phyloP scores from a whole-genome alignment of 345 rosid species.

The Populus euphratica region DNA sequence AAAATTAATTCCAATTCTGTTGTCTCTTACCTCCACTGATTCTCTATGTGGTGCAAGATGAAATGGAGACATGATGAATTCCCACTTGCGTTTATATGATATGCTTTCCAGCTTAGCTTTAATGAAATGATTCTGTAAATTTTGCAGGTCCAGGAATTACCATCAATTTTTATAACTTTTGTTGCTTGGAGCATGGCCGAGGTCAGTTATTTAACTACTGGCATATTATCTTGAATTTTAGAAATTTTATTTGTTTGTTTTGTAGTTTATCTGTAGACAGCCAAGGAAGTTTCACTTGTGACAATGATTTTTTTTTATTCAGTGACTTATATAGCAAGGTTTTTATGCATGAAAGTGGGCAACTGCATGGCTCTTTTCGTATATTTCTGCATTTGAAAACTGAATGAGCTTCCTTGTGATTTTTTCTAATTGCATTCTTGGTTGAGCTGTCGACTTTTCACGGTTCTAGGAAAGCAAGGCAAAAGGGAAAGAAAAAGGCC shows the following conservation, averaged over 20 bases:
- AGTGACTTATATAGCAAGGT: background rate
- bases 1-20: no score
- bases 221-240: background rate
- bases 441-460: background rate
- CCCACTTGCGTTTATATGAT: background rate
- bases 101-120: background rate
- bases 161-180: constrained; percentile 67
- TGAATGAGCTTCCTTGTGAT: background rate
- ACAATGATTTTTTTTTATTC: background rate
- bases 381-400: background rate
- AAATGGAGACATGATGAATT: background rate
- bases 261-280: background rate
- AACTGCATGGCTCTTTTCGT: background rate
- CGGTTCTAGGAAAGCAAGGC: background rate
- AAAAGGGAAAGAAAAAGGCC: background rate
- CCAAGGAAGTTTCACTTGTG: background rate
- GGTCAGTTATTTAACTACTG: constrained; percentile 36
- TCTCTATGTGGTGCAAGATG: no score
- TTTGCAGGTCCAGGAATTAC: constrained; percentile 58
- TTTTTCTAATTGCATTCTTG: background rate
- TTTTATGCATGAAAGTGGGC: background rate
- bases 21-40: background rate
- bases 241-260: background rate
- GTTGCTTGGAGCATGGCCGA: constrained; percentile 70
- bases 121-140: background rate